phyloP scores from a whole-genome alignment of 305 asterid genomes.

The Fraxinus paxiana region DNA sequence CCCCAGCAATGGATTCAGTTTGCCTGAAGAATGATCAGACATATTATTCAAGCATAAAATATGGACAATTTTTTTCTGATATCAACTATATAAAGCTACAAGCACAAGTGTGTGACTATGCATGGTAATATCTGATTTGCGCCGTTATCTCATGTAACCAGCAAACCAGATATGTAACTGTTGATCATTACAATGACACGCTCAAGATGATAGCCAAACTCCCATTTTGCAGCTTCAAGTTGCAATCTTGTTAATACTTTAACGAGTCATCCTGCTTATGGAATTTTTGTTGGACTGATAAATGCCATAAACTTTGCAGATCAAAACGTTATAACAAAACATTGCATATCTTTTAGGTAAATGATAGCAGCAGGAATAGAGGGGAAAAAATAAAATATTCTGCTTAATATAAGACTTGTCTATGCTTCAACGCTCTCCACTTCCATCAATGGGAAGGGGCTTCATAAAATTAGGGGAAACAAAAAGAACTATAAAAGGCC shows the following conservation, averaged over 20 bases:
- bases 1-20: neutral
- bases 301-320: neutral
- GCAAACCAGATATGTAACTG: neutral
- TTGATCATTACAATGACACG: neutral
- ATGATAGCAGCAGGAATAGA: neutral
- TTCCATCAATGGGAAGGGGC: neutral
- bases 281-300: neutral
- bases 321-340: neutral
- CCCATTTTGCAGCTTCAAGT: neutral
- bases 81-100: neutral
- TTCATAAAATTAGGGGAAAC: neutral
- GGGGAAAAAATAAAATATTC: neutral
- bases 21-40: neutral
- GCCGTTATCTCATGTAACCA: neutral
- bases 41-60: neutral
- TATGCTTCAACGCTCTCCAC: neutral
- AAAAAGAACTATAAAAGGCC: neutral
- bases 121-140: neutral
- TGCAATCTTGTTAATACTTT: neutral
- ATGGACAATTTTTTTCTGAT: neutral
- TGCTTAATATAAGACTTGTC: neutral
- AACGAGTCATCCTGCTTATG: neutral
- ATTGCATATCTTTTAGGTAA: neutral
- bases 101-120: neutral
- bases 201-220: neutral